Evolutionary conservation across 1,284 basidiomycete species (phyloP).

Genomic region (Ustilago cynodontis): DNA sequence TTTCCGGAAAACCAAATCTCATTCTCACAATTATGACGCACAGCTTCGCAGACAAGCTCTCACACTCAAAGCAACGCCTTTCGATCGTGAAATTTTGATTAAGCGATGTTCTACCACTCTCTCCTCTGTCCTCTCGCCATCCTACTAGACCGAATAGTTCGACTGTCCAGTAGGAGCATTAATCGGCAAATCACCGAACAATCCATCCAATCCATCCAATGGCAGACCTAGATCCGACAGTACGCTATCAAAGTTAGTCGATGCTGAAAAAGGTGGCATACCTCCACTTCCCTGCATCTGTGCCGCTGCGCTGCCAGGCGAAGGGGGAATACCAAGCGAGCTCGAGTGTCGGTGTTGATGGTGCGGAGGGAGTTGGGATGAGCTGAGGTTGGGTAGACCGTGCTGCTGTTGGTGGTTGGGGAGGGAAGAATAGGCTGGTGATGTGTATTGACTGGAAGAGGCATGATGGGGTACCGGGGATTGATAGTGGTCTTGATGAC

Average conservation of each 20-base stretch:
- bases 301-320: conserved; percentile 3
- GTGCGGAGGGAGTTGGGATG: conserved; percentile 3
- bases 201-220: conserved; percentile 40
- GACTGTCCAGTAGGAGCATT: conserved; percentile 23
- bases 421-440: conserved; percentile 14
- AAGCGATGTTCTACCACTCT: background rate
- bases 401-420: conserved; percentile 8
- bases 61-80: background rate
- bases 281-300: conserved; percentile 3
- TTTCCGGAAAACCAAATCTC: background rate
- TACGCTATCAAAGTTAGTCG: conserved; percentile 52
- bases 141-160: conserved; percentile 31
- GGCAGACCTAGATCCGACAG: conserved; percentile 43
- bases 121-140: background rate
- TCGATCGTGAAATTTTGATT: background rate
- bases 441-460: conserved; percentile 20
- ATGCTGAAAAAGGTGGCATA: conserved; percentile 7
- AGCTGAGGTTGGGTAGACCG: background rate
- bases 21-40: background rate
- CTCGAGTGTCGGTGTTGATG: conserved; percentile 17
- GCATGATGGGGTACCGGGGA: conserved; percentile 35
- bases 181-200: conserved; percentile 48
- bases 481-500: conserved; percentile 45
- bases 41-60: background rate
- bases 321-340: conserved; percentile 9